Base-by-base conservation (phyloP, 1,139 yeast genomes). In the Geotrichum cucujoidarum region DNA sequence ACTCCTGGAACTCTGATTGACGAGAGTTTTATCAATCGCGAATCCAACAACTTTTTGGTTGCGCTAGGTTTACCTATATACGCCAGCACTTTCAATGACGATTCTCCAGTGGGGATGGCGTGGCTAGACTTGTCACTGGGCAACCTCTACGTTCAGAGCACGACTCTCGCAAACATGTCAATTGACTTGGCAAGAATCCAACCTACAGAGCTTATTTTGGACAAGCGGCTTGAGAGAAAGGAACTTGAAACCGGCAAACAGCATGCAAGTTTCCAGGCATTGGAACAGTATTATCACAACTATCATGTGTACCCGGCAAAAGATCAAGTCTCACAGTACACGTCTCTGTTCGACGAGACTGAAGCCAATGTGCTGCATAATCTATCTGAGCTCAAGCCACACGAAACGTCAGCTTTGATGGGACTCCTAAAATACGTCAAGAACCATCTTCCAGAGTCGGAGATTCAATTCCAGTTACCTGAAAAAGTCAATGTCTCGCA, bases 101-200 rank as follows among this genome's bases (percentile, higher is more conserved):
- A 75, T 0, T 74, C 57, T 65, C 73, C 50, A 64, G 63, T 89
- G 2, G 97, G 96, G 0, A 61, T 92, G 4, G 77, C 92, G 17
- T 92, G 98, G 98, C 76, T 84, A 32, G 97, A 92, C 64, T 71
- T 92, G 1, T 83, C 95, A 0, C 79, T 92, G 0, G 97, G 97
- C 0, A 82, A 80, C 32, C 77, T 88, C 43, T 78, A 73, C 58
- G 81, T 81, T 2, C 85, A 85, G 57, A 78, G 77, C 39, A 79
- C 89, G 0, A 74, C 76, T 0, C 59, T 77, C 18, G 71, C 68
- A 3, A 76, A 76, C n/a, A 61, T 86, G 4, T 68, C 75, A 50
- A 72, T 84, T 3, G 86, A 81, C 52, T 63, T 86, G 1, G 70
- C 86, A 0, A 67, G 94, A 38, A 77, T 86, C 4, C 71, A 70